Evolutionary conservation across 176 grass and related monocot species (phyloP).

Genomic region (Themeda triandra): DNA sequence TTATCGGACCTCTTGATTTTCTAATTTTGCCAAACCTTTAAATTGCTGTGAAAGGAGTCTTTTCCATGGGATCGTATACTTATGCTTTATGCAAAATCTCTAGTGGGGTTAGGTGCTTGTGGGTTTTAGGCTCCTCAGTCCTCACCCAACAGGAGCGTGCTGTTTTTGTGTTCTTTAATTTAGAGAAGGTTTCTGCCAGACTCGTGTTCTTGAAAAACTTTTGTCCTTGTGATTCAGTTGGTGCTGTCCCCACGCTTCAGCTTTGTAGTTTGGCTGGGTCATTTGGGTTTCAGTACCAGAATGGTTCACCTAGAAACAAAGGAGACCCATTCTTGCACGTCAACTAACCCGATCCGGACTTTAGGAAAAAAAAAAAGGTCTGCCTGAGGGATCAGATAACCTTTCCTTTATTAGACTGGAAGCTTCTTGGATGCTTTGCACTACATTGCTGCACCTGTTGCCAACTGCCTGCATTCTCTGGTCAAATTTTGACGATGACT

Average conservation of each 20-base stretch:
- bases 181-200: slow-evolving; percentile 19
- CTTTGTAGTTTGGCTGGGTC: slow-evolving; percentile 43
- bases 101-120: slow-evolving; percentile 19
- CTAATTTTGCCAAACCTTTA: background rate
- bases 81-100: background rate
- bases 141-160: slow-evolving; percentile 24
- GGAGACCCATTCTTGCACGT: slow-evolving; percentile 53
- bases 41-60: background rate
- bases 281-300: slow-evolving; percentile 32
- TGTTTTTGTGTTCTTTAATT: slow-evolving; percentile 20
- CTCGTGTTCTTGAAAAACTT: slow-evolving; percentile 22
- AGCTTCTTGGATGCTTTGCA: slow-evolving; percentile 44
- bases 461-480: slow-evolving; percentile 23
- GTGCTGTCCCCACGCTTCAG: slow-evolving; percentile 45
- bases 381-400: slow-evolving; percentile 29
- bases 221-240: slow-evolving; percentile 39
- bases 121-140: slow-evolving; percentile 40
- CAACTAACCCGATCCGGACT: slow-evolving; percentile 41
- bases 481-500: slow-evolving; percentile 48
- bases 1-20: background rate
- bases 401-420: slow-evolving; percentile 44
- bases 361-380: slow-evolving; percentile 55
- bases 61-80: background rate
- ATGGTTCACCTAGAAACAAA: slow-evolving; percentile 52
- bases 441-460: slow-evolving; percentile 6